A percentile compares a stretch with the other conserved stretches of the same genome.
These are phyloP conservation scores for Xylaria scruposa DNA, from an alignment of 495 filamentous ascomycete genomes.

Conservation along the genomic window DNA sequence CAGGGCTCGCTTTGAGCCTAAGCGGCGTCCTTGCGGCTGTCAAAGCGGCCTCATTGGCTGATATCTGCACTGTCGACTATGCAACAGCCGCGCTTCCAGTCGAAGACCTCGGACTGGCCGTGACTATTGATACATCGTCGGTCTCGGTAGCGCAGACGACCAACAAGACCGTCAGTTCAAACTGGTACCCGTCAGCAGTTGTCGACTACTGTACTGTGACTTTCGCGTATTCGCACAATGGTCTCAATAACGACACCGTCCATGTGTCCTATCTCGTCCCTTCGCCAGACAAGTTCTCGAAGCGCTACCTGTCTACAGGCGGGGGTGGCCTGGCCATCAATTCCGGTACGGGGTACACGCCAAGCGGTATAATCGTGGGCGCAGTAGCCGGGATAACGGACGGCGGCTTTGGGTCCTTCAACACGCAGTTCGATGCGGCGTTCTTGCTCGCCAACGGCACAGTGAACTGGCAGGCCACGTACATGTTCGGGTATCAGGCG, in stretches of 20 bases:
- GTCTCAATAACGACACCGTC: slow-evolving; percentile 35
- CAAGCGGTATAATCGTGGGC: slow-evolving; percentile 32
- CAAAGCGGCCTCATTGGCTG: slow-evolving; percentile 31
- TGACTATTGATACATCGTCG: slow-evolving; percentile 45
- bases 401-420: slow-evolving; percentile 41
- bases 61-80: slow-evolving; percentile 44
- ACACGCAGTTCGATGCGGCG: slow-evolving; percentile 39
- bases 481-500: slow-evolving; percentile 46
- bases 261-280: slow-evolving; percentile 45
- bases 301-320: slow-evolving; percentile 47
- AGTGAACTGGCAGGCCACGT: slow-evolving; percentile 46
- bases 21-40: slow-evolving; percentile 3
- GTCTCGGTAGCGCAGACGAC: slow-evolving; percentile 40
- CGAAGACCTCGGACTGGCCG: slow-evolving; percentile 39
- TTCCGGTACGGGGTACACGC: slow-evolving; percentile 35
- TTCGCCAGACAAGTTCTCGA: slow-evolving; percentile 52
- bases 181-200: slow-evolving; percentile 30
- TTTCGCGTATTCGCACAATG: slow-evolving; percentile 52
- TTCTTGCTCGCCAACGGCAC: slow-evolving; percentile 49
- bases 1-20: slow-evolving; percentile 19
- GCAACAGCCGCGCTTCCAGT: slow-evolving; percentile 38
- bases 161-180: slow-evolving; percentile 40
- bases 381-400: slow-evolving; percentile 47
- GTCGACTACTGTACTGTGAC: slow-evolving; percentile 51
- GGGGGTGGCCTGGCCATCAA: slow-evolving; percentile 53